phyloP scores from a whole-genome alignment of 1,139 yeast genomes.

The Kluyveromyces sp. region DNA sequence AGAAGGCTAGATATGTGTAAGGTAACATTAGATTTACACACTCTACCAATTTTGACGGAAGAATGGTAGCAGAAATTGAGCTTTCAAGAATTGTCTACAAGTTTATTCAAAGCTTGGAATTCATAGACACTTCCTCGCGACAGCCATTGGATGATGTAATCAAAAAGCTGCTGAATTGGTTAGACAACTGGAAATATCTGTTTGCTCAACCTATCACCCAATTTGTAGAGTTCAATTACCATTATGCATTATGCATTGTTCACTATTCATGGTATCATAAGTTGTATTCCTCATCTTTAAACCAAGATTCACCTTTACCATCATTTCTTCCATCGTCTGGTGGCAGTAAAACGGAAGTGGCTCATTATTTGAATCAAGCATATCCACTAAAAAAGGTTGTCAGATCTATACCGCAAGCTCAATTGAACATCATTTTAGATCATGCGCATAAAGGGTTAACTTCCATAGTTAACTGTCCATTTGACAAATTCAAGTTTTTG shows the following conservation, averaged over 20 bases:
- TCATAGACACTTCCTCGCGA: conserved; percentile 13
- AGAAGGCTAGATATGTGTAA: conserved; percentile 55
- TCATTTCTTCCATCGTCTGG: not conserved
- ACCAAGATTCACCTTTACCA: not conserved
- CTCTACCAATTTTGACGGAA: conserved; percentile 74
- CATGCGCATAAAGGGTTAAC: conserved; percentile 14
- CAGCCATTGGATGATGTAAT: conserved; percentile 29
- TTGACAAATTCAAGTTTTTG: conserved; percentile 14
- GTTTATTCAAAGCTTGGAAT: conserved; percentile 38
- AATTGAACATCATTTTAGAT: conserved; percentile 9
- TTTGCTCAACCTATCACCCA: conserved; percentile 70
- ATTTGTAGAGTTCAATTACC: conserved; percentile 67
- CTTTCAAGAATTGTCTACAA: conserved; percentile 56
- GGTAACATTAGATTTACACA: conserved; percentile 51
- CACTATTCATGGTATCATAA: conserved; percentile 27
- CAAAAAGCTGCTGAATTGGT: conserved; percentile 47
- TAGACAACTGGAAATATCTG: conserved; percentile 62
- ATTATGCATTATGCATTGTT: conserved; percentile 53
- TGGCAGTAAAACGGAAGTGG: conserved; percentile 8
- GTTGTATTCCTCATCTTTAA: not conserved
- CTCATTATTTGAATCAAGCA: conserved; percentile 8
- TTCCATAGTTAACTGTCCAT: conserved; percentile 11
- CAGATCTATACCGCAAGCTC: conserved; percentile 10
- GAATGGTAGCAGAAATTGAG: conserved; percentile 75
- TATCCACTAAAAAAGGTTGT: conserved; percentile 13